Conservation (phyloP, 2,329 filamentous ascomycete species). For the Trichoderma breve region DNA sequence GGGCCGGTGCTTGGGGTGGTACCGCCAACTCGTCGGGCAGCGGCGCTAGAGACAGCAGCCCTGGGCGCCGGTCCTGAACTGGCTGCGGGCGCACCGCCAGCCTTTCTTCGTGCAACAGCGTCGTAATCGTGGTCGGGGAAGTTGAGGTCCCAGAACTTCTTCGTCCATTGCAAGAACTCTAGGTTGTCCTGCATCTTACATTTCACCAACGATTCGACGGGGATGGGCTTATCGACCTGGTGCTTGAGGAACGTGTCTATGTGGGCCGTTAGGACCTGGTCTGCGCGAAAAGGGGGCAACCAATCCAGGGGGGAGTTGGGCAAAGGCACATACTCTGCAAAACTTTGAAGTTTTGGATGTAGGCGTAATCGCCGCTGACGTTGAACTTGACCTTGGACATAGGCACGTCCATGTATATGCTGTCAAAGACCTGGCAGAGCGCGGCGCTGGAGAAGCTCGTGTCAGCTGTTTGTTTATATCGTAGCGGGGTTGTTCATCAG, state of each 20-base stretch:
- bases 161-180: slow-evolving; percentile 96
- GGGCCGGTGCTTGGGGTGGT: slow-evolving; percentile 59
- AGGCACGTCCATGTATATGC: slow-evolving; percentile 91
- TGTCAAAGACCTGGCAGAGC: slow-evolving; percentile 96
- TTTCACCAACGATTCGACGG: slow-evolving; percentile 85
- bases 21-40: slow-evolving; percentile 52
- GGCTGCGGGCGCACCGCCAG: slow-evolving; percentile 59
- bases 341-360: slow-evolving; percentile 98
- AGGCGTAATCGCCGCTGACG: slow-evolving; percentile 93
- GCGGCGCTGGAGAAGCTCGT: slow-evolving; percentile 66
- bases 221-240: slow-evolving; percentile 83
- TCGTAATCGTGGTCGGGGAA: slow-evolving; percentile 98
- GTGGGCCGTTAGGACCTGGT: slow-evolving; percentile 19
- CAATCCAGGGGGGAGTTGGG: background rate
- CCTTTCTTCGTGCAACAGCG: slow-evolving; percentile 80
- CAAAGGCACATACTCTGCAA: slow-evolving; percentile 73
- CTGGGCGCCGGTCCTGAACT: slow-evolving; percentile 47
- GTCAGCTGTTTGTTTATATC: slow-evolving; percentile 20
- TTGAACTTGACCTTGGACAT: slow-evolving; percentile 99
- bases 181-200: slow-evolving; percentile 99
- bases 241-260: slow-evolving; percentile 82
- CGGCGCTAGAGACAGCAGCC: slow-evolving; percentile 46
- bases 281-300: background rate
- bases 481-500: slow-evolving; percentile 17
- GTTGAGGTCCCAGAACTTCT: slow-evolving; percentile 97